These are phyloP conservation scores for Metschnikowia sp. DNA, from an alignment of 805 yeast species.

Conservation along the genomic window DNA sequence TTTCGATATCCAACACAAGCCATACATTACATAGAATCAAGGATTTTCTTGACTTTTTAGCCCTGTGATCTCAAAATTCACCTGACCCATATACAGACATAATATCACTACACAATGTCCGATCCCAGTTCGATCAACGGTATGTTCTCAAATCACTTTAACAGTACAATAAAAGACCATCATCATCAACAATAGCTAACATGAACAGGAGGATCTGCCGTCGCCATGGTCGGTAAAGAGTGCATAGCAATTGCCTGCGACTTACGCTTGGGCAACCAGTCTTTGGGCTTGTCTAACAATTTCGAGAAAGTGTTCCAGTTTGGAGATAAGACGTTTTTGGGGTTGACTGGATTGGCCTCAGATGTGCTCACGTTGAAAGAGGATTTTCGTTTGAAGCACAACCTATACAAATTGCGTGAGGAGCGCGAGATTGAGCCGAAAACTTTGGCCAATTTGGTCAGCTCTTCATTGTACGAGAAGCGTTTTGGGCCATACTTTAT, in stretches of 20 bases:
- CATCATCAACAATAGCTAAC: conserved; percentile 10
- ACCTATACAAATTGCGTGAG: conserved; percentile 84
- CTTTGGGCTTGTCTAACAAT: conserved; percentile 85
- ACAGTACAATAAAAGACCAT: neutral
- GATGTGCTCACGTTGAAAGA: conserved; percentile 88
- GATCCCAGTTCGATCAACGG: conserved; percentile 79
- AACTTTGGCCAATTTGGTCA: conserved; percentile 87
- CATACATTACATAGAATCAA: no score
- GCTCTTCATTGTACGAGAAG: conserved; percentile 83
- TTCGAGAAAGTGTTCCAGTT: conserved; percentile 89
- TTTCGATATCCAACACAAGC: no score
- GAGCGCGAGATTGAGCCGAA: conserved; percentile 91
- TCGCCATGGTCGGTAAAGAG: conserved; percentile 98
- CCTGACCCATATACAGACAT: neutral
- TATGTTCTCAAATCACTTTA: conserved; percentile 25
- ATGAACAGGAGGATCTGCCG: conserved; percentile 89
- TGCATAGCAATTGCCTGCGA: conserved; percentile 98
- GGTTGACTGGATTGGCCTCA: conserved; percentile 91
- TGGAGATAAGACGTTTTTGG: conserved; percentile 78
- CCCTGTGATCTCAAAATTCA: no score
- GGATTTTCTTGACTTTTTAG: no score
- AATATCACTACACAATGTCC: conserved; percentile 42
- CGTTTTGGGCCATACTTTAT: conserved; percentile 96
- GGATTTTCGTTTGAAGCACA: conserved; percentile 77
- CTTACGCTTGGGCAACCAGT: conserved; percentile 88